A percentile compares a stretch with the other conserved stretches of the same genome.
Conservation (phyloP, 192 early-diverging fungal species). For the Gigaspora rosea region DNA sequence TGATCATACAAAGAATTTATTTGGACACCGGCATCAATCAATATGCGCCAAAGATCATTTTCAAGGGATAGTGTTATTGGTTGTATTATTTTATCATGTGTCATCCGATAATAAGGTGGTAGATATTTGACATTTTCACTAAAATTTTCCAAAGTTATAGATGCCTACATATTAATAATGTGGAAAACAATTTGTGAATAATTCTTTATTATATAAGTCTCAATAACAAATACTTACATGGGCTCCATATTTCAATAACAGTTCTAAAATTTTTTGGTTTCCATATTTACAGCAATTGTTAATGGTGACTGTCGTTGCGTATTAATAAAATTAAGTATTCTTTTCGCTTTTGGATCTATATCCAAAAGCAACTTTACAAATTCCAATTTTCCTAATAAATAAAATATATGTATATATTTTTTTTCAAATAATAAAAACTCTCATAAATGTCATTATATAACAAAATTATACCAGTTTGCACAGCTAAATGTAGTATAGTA, state of each 20-base stretch:
- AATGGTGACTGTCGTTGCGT: not conserved
- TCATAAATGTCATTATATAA: too few relatives aligned
- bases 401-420: too few relatives aligned
- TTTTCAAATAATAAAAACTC: too few relatives aligned
- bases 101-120: not conserved
- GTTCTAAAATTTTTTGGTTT: not conserved
- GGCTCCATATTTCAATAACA: constrained; percentile 10
- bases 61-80: not conserved
- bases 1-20: too few relatives aligned
- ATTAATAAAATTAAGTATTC: constrained; percentile 6
- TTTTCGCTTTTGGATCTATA: not conserved
- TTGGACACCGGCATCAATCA: constrained; percentile 10
- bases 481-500: constrained; percentile 13
- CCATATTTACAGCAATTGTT: not conserved
- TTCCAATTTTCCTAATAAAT: not conserved
- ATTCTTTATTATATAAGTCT: not conserved
- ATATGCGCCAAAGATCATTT: not conserved
- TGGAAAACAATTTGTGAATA: not conserved
- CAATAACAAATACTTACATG: not conserved
- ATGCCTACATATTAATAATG: not conserved
- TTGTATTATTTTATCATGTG: not conserved
- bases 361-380: constrained; percentile 14
- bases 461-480: not conserved
- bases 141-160: constrained; percentile 1
- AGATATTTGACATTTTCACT: not conserved